Base-by-base conservation (phyloP, 257 asterid genomes). In the Striga asiatica region DNA sequence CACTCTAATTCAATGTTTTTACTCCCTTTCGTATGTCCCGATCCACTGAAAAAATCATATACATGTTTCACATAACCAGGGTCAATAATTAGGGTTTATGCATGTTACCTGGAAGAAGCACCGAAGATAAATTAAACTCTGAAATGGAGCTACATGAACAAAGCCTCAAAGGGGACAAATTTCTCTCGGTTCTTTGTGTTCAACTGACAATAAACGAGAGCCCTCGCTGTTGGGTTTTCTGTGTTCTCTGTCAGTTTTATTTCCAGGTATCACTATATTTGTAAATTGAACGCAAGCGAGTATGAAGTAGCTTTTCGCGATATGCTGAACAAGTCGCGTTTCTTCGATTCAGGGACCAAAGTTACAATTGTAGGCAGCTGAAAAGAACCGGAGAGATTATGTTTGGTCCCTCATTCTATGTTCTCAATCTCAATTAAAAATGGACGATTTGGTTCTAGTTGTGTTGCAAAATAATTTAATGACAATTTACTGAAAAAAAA, bases 71-170 rank as follows among this genome's bases (percentile, higher is more conserved):
- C 31, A 43, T 8, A 34, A 54, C 24, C 57, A 45, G 34, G 18
- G 20, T 22, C 23, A 32, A 17, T 17, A 41, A 34, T 64, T 45
- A 55, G 64, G 70, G 62, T 47, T 55, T 55, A 34, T 2, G 31
- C 50, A 31, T 34, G 13, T 56, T 64, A 64, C 70, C 64, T 56
- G 51, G 37, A 11, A 52, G 42, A 54, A 13, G 20, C 42, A 14
- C 64, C 27, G 17, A 49, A 12, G 42, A 56, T 64, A 47, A 37
- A 46, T 46, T 46, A 35, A 29, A 47, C 35, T 34, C 63, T 37
- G 56, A 56, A 55, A 55, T 18, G 21, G 16, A 46, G 50, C 70
- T 34, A 34, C 69, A 47, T 55, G 58, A 64, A 55, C 22, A 47
- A 18, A 37, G 11, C 14, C 13, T 51, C 17, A 16, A 18, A n/a